phyloP scores from a whole-genome alignment of 2,329 filamentous ascomycete species.

The Blumeria graminis region DNA sequence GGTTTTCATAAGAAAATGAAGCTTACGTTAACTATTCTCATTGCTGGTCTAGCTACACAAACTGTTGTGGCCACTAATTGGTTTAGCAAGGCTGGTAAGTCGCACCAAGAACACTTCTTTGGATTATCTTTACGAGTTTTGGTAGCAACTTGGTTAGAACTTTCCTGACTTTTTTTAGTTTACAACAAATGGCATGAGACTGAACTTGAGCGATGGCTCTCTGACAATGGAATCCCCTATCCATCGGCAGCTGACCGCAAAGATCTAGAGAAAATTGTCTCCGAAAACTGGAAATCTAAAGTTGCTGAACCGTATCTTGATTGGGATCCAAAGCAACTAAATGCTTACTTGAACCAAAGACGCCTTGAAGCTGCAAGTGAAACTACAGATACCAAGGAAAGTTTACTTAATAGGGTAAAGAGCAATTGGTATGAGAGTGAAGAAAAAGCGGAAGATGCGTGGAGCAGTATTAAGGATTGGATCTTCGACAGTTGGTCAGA shows the following conservation, averaged over 20 bases:
- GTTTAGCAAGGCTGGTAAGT: conserved; percentile 61
- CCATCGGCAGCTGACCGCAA: conserved; percentile 79
- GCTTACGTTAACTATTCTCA: too few species aligned
- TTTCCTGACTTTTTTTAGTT: conserved; percentile 24
- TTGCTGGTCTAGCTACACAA: conserved; percentile 38
- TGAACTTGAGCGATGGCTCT: conserved; percentile 90
- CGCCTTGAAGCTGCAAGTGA: conserved; percentile 32
- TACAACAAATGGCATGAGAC: conserved; percentile 99
- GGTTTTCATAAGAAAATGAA: too few species aligned
- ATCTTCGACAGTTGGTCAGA: conserved; percentile 51
- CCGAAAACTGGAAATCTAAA: conserved; percentile 67
- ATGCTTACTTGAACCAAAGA: conserved; percentile 41
- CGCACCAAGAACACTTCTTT: conserved; percentile 15
- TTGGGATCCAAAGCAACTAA: conserved; percentile 50
- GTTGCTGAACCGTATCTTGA: conserved; percentile 50
- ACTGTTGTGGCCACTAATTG: conserved; percentile 51
- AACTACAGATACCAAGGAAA: conserved; percentile 36
- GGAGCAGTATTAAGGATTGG: conserved; percentile 60
- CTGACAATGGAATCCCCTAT: conserved; percentile 75
- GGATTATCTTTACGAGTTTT: not conserved
- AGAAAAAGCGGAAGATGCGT: conserved; percentile 49
- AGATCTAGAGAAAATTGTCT: conserved; percentile 76
- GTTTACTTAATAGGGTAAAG: conserved; percentile 44
- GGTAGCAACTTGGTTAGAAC: not conserved
- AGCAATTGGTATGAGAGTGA: conserved; percentile 55